Evolutionary conservation across 2,329 filamentous ascomycete species (phyloP), one percentile per base, ranked within the genome.

Genomic region (Calonectria montana): DNA sequence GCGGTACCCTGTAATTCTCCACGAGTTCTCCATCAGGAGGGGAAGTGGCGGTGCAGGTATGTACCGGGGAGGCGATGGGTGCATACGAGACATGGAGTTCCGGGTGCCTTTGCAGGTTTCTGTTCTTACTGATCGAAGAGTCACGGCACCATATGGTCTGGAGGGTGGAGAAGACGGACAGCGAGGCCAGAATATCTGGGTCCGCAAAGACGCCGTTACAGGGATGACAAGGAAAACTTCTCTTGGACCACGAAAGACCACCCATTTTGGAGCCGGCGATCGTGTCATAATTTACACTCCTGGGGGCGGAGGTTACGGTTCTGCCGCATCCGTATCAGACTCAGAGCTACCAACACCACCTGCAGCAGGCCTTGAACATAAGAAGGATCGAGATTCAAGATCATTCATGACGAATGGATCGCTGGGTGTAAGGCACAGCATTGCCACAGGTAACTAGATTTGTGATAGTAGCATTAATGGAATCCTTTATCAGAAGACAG

Each of bases 71-170:
- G 94, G 94, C 2, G 91, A 96, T 76, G 94, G 94, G 15, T 92
- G 94, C 0, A 85, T 95, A 0, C 84, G 94, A 0, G 94, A 97
- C 72, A 95, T 97, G 71, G 94, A 97, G 82, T 96, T 96, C 82
- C 88, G 94, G 2, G 91, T 94, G 48, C 92, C 93, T 0, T 89
- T 97, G 6, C 92, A 95, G 81, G 93, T 94, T 16, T 93, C 91
- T 1, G 96, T 97, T 29, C 84, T 97, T 8, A 94, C 91, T 7
- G 94, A 97, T 82, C 83, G 95, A 21, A 85, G 95, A 35, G 93
- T 96, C 0, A 92, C 94, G 74, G 88, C 90, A 65, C 95, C 95
- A 0, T 96, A 95, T 69, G 94, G 94, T 0, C 87, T 95, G 70
- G 90, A 90, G 21, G 94, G 94, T 0, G 94, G 94, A 1, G 90